Percentiles rank a stretch among this genome's conserved stretches.
Evolutionary conservation across 208 protist genomes (phyloP).

Genomic region (Leishmania tropica): DNA sequence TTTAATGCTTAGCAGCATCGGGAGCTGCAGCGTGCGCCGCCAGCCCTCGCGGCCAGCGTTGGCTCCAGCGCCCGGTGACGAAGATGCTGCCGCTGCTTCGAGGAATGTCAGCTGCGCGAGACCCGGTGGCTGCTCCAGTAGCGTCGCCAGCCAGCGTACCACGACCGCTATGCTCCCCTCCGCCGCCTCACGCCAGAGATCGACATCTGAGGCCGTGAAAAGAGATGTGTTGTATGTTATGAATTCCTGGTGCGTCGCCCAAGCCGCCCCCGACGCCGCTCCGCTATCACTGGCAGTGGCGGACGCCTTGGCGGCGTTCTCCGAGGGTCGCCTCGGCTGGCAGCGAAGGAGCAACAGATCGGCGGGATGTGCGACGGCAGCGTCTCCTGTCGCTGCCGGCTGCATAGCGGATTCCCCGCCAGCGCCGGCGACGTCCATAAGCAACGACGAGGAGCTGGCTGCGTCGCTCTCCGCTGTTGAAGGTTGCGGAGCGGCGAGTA

Average conservation of each 20-base stretch:
- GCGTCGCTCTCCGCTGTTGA: background rate
- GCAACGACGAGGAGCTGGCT: slow-evolving; percentile 8
- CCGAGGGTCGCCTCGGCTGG: slow-evolving; percentile 14
- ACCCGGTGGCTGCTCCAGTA: slow-evolving; percentile 64
- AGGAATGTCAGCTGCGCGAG: slow-evolving; percentile 78
- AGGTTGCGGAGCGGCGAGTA: slow-evolving; percentile 37
- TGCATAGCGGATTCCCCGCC: background rate
- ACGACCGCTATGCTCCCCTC: slow-evolving; percentile 44
- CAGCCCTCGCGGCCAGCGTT: slow-evolving; percentile 45
- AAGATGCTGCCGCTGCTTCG: slow-evolving; percentile 26
- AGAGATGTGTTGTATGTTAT: slow-evolving; percentile 52
- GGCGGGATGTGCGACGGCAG: slow-evolving; percentile 39
- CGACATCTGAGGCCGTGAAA: slow-evolving; percentile 49
- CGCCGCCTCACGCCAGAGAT: slow-evolving; percentile 70
- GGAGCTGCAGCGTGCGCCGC: slow-evolving; percentile 69
- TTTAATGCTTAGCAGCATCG: slow-evolving; percentile 50
- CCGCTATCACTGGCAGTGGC: background rate
- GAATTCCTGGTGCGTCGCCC: slow-evolving; percentile 49
- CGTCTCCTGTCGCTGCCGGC: background rate
- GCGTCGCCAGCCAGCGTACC: slow-evolving; percentile 46
- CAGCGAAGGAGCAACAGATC: slow-evolving; percentile 61
- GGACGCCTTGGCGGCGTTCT: background rate
- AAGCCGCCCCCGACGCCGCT: slow-evolving; percentile 12
- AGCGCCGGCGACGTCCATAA: slow-evolving; percentile 27
- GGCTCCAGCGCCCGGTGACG: background rate